phyloP scores from a whole-genome alignment of 2,329 filamentous ascomycete genomes.

The Claviceps africana region DNA sequence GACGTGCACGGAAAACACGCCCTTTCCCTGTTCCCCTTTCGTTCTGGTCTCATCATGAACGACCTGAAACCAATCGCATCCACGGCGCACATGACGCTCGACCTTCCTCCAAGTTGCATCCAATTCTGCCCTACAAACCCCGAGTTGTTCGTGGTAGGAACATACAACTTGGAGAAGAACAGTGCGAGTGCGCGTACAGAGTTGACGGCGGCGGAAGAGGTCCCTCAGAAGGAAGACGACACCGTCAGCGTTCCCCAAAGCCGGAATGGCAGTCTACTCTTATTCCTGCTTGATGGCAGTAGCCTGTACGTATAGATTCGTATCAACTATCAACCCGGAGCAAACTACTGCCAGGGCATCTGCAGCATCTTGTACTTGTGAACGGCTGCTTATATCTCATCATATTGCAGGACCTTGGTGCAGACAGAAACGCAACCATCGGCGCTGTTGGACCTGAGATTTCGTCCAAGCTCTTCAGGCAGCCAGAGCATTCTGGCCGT shows the following conservation, averaged over 20 bases:
- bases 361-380: neutral
- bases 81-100: constrained; percentile 37
- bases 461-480: constrained; percentile 36
- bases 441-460: constrained; percentile 76
- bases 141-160: constrained; percentile 64
- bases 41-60: constrained; percentile 11
- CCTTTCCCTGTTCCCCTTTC: neutral
- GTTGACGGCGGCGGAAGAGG: constrained; percentile 8
- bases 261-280: constrained; percentile 59
- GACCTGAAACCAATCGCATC: constrained; percentile 21
- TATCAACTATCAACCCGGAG: neutral
- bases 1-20: neutral
- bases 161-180: constrained; percentile 58
- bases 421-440: constrained; percentile 51
- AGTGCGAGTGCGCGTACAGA: constrained; percentile 11
- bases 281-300: constrained; percentile 43
- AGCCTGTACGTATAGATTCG: constrained; percentile 37
- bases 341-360: neutral
- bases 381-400: neutral
- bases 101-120: constrained; percentile 64
- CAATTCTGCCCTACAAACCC: constrained; percentile 53
- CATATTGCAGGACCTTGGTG: constrained; percentile 15
- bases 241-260: constrained; percentile 34
- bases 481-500: constrained; percentile 47
- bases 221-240: constrained; percentile 7